Evolutionary conservation across 169 alveolate species (phyloP).

Genomic region (Plasmodium adleri): DNA sequence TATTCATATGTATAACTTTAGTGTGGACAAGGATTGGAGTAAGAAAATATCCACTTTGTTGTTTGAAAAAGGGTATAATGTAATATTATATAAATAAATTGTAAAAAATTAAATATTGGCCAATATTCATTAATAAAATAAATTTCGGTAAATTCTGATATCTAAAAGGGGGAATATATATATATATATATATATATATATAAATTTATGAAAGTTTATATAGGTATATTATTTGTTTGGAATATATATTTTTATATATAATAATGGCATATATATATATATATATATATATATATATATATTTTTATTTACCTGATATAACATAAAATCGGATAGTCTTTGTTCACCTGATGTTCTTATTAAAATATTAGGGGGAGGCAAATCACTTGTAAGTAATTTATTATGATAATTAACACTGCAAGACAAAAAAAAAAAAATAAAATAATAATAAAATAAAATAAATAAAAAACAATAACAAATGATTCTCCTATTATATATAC

Average conservation of each 20-base stretch:
- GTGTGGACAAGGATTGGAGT: slow-evolving; percentile 74
- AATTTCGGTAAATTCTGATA: slow-evolving; percentile 85
- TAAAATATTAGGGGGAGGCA: slow-evolving; percentile 89
- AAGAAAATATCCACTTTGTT: slow-evolving; percentile 49
- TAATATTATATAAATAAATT: slow-evolving; percentile 78
- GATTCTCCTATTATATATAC: background rate
- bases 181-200: background rate
- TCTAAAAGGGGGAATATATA: slow-evolving; percentile 56
- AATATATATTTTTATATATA: slow-evolving; percentile 11
- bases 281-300: background rate
- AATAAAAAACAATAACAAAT: background rate
- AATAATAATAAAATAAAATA: background rate
- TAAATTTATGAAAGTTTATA: background rate
- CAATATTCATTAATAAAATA: slow-evolving; percentile 83
- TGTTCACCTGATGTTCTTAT: slow-evolving; percentile 93
- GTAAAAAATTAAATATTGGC: slow-evolving; percentile 81
- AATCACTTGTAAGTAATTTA: slow-evolving; percentile 80
- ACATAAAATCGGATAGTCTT: slow-evolving; percentile 91
- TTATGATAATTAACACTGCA: slow-evolving; percentile 71
- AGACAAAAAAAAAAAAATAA: background rate
- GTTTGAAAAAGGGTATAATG: slow-evolving; percentile 83
- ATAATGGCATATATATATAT: background rate
- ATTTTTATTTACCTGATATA: slow-evolving; percentile 85
- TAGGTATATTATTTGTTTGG: background rate
- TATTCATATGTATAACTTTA: background rate